These are phyloP conservation scores for Noccaea caerulescens DNA, from an alignment of 345 rosid species.

Conservation along the genomic window DNA sequence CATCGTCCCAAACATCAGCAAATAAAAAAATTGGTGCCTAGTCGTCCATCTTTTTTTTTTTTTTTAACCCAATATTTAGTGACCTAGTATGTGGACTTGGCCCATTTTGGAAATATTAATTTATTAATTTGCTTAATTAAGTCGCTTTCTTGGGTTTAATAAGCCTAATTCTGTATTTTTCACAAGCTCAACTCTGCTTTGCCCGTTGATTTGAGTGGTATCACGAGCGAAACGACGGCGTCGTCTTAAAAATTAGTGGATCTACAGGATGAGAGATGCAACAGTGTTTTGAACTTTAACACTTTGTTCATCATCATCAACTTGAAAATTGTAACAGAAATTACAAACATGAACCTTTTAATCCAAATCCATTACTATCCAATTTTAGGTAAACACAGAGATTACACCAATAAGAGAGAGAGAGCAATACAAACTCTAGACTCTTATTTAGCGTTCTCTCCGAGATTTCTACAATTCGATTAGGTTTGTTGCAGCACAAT, in stretches of 20 bases:
- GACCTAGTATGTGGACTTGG: conserved; percentile 2
- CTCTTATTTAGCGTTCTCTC: conserved; percentile 7
- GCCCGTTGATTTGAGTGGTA: conserved; percentile 6
- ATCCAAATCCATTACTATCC: conserved; percentile 15
- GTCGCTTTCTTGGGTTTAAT: not conserved
- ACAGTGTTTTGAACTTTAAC: not conserved
- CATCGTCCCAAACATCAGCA: no score
- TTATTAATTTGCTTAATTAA: not conserved
- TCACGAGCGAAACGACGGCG: not conserved
- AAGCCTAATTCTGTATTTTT: not conserved
- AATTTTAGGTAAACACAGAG: conserved; percentile 15
- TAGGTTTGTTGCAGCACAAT: not conserved
- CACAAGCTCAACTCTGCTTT: not conserved
- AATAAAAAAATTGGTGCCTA: no score
- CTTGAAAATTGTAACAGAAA: not conserved
- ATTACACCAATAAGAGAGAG: not conserved
- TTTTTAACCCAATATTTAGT: no score
- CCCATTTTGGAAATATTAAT: not conserved
- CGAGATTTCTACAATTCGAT: conserved; percentile 12
- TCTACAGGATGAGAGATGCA: not conserved
- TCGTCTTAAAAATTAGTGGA: not conserved
- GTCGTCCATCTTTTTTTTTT: no score
- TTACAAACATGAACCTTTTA: not conserved
- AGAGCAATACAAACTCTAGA: conserved; percentile 6
- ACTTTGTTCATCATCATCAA: conserved; percentile 17